A percentile compares a stretch with the other conserved stretches of the same genome.
These are phyloP conservation scores for Metschnikowia anglica DNA, from an alignment of 805 yeast species.

Conservation along the genomic window DNA sequence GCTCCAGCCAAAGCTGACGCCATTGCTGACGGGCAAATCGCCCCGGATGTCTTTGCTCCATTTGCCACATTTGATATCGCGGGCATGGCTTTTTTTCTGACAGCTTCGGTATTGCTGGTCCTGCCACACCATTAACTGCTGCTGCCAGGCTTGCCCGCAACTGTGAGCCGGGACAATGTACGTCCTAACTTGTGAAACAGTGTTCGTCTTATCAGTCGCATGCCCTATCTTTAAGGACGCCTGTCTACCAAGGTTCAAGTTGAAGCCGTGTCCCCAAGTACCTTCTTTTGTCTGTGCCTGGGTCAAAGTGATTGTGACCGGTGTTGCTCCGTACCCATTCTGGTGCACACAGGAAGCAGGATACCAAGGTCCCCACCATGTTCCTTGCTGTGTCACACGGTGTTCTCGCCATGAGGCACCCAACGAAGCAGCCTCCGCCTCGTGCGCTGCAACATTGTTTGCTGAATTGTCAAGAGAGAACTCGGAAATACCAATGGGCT, in stretches of 20 bases:
- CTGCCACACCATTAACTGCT: slow-evolving; percentile 13
- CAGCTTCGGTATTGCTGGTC: slow-evolving; percentile 7
- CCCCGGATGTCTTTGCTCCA: slow-evolving; percentile 6
- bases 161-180: slow-evolving; percentile 5
- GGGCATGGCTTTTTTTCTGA: not conserved
- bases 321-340: not conserved
- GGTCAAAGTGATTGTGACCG: not conserved
- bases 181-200: not conserved
- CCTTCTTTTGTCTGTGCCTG: no score
- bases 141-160: slow-evolving; percentile 10
- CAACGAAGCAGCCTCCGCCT: not conserved
- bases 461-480: not conserved
- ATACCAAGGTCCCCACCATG: slow-evolving; percentile 3
- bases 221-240: not conserved
- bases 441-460: not conserved
- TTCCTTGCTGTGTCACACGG: not conserved
- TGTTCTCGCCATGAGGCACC: slow-evolving; percentile 3
- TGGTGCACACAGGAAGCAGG: slow-evolving; percentile 4
- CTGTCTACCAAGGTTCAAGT: not conserved
- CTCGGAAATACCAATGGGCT: not conserved
- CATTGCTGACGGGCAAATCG: not conserved
- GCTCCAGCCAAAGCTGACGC: not conserved
- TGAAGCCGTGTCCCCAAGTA: not conserved
- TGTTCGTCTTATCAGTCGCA: not conserved
- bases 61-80: slow-evolving; percentile 1